Base-by-base conservation (phyloP, 192 early-diverging fungal species). In the Thamnidium elegans region DNA sequence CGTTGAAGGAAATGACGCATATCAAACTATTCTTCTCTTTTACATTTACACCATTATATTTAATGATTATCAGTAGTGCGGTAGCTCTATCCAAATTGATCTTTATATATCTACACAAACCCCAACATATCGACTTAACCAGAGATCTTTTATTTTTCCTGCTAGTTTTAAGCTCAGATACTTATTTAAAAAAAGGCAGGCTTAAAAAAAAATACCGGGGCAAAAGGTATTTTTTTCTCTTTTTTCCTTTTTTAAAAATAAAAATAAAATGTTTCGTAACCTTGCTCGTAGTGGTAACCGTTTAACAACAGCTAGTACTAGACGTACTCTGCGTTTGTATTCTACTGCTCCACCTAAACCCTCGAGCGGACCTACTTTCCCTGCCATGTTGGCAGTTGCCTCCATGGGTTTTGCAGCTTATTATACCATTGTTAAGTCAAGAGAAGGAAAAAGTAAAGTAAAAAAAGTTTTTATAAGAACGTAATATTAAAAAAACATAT, bases 341-440 rank as follows among this genome's bases (percentile, higher is more conserved):
- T 59, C 58, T 1, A 59, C 17, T 45, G 50, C 47, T 3, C 62
- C 63, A 4, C 55, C 54, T 15, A 50, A 70, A 32, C 10, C 3
- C 10, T 32, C 36, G 34, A 55, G 74, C 39, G 43, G 44, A 1
- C 74, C 74, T 51, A 76, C 51, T 43, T 23, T 65, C 0, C 59
- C 74, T 44, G 74, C 74, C 34, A 67, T 76, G 62, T 31, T 66
- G 15, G 74, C 74, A 19, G 74, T 76, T 20, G 74, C 74, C 11
- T 71, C 69, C 1, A 62, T 76, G 66, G 74, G 74, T 65, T 76
- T 76, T 17, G 70, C 69, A 42, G 69, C 74, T 55, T 76, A 76
- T 56, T 76, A 76, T 43, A 71, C 66, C 0, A 30, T 76, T 21
- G 66, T 67, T 13, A 66, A 68, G 13, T 71, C 68, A 4, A 50